A percentile compares a stretch with the other conserved stretches of the same genome.
Evolutionary conservation across 441 rosid genomes (phyloP).

Genomic region (Kokia cookei): DNA sequence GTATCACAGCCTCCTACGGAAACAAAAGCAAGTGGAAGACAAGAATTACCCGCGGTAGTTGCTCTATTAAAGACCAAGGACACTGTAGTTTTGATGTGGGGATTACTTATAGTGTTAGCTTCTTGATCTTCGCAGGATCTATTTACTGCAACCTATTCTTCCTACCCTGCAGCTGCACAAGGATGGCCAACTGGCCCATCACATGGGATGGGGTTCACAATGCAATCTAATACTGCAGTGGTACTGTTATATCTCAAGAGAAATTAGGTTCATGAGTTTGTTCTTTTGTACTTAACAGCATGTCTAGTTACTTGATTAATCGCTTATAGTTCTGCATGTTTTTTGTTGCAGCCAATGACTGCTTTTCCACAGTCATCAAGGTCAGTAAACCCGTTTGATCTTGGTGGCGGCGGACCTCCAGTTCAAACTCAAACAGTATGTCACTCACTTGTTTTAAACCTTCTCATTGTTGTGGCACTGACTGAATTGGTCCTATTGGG

Average conservation of each 20-base stretch:
- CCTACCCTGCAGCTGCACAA: slow-evolving; percentile 44
- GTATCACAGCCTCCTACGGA: slow-evolving; percentile 33
- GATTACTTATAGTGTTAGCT: background rate
- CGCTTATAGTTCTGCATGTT: slow-evolving; percentile 6
- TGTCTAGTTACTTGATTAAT: slow-evolving; percentile 6
- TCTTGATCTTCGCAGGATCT: slow-evolving; percentile 55
- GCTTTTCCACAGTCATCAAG: slow-evolving; percentile 42
- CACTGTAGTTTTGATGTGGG: background rate
- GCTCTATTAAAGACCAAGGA: background rate
- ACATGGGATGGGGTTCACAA: slow-evolving; percentile 48
- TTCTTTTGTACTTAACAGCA: slow-evolving; percentile 4
- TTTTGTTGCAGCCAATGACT: slow-evolving; percentile 47
- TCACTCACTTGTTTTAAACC: slow-evolving; percentile 10
- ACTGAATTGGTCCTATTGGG: background rate
- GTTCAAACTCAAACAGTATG: slow-evolving; percentile 56
- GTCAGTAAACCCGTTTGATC: slow-evolving; percentile 87
- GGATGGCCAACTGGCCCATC: slow-evolving; percentile 76
- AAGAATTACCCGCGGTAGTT: slow-evolving; percentile 74
- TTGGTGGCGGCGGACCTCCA: slow-evolving; percentile 35
- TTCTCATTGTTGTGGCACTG: background rate
- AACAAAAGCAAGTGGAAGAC: slow-evolving; percentile 51
- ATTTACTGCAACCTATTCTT: slow-evolving; percentile 53
- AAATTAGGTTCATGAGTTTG: background rate
- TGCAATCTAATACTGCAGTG: slow-evolving; percentile 57
- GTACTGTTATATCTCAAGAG: slow-evolving; percentile 28